Evolutionary conservation across 345 rosid genomes (phyloP), one percentile per base, ranked within the genome.

Genomic region (Lepidium didymum): DNA sequence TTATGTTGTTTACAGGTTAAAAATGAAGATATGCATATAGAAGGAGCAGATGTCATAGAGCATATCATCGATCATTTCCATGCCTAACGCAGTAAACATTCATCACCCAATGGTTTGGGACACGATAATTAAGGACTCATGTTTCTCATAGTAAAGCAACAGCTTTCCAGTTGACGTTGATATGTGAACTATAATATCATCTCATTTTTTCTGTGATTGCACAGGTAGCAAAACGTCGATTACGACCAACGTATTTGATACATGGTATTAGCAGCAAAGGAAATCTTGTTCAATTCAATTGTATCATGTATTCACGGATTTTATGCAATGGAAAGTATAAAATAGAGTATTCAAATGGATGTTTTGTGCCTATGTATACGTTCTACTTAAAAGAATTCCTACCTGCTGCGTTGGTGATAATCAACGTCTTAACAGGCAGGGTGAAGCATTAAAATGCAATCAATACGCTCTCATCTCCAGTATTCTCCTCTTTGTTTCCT

Each of bases 41-140:
- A 92, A 74, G 98, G 98, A 37, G 90, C 90, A 50, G 97, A 92
- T 69, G 97, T 90, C 60, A 85, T 88, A 77, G 86, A 87, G 41
- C 97, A 92, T 69, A 83, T 90, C 74, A 85, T 92, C 4, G 91
- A 90, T 79, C 91, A 85, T 78, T 86, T 92, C 68, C 86, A 78
- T 43, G 74, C 75, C 16, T 92, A 79, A 78, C 55, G 36, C 50
- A 58, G 52, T 33, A 38, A 34, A 15, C 3, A 11, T 66, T 50
- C 50, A 43, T 35, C 42, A 51, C 33, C 62, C 25, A 18, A 10
- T 52, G 56, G 43, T 64, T 37, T 31, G 51, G 10, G 36, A 19
- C 37, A n/a, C 29, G 40, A 49, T 27, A 7, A 33, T 19, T 16
- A 54, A 38, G 58, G 54, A 40, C 66, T 51, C 56, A 21, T n/a